These are phyloP conservation scores for Rubia peregrina DNA, from an alignment of 305 asterid species.

Conservation along the genomic window DNA sequence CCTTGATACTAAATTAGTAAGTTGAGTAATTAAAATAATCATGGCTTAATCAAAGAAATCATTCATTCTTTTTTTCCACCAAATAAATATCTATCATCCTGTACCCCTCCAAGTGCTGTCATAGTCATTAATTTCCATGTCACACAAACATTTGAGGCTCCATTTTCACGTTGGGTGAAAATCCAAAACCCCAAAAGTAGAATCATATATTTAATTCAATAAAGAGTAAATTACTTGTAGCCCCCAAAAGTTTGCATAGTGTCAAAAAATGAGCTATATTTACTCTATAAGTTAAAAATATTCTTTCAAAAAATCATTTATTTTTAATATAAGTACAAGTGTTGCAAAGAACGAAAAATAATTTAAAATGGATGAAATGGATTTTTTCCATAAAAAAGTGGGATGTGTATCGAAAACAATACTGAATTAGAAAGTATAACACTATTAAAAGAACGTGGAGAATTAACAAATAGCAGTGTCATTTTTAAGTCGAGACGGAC, in stretches of 20 bases:
- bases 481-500: background rate
- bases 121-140: constrained; percentile 48
- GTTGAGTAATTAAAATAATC: constrained; percentile 8
- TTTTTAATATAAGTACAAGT: background rate
- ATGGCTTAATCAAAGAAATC: constrained; percentile 12
- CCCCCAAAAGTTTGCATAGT: constrained; percentile 1
- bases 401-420: too few relatives aligned
- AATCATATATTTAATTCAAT: background rate
- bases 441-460: too few relatives aligned
- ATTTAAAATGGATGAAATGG: too few relatives aligned
- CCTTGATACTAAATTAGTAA: background rate
- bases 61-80: constrained; percentile 30
- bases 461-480: background rate
- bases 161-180: constrained; percentile 18
- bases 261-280: background rate
- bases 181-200: background rate
- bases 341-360: too few relatives aligned
- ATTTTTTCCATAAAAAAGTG: too few relatives aligned
- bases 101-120: constrained; percentile 87
- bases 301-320: background rate
- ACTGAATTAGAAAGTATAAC: too few relatives aligned
- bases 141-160: constrained; percentile 34
- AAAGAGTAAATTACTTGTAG: background rate
- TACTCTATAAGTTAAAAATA: too few relatives aligned
- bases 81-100: constrained; percentile 62